Evolutionary conservation across 805 yeast genomes (phyloP).

Genomic region (Ogataea nakhonphanomensis): DNA sequence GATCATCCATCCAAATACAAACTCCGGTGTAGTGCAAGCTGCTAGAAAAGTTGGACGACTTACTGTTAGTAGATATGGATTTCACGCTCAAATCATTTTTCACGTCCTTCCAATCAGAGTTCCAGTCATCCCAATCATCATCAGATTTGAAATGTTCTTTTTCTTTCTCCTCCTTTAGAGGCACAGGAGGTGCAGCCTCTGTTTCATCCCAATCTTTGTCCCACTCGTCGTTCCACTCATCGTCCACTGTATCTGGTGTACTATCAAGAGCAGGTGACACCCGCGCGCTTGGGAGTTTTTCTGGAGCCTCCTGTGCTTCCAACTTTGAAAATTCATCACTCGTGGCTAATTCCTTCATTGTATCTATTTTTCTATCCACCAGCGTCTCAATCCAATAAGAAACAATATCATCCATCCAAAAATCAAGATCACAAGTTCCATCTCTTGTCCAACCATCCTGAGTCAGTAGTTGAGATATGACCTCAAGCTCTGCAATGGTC

Average conservation of each 20-base stretch:
- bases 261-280: not conserved
- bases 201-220: slow-evolving; percentile 17
- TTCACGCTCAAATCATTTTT: slow-evolving; percentile 18
- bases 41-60: slow-evolving; percentile 11
- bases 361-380: slow-evolving; percentile 25
- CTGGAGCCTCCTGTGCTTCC: slow-evolving; percentile 5
- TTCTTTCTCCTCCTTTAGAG: not conserved
- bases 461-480: slow-evolving; percentile 23
- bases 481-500: slow-evolving; percentile 13
- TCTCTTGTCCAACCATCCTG: slow-evolving; percentile 30
- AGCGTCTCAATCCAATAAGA: slow-evolving; percentile 29
- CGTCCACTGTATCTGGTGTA: slow-evolving; percentile 6
- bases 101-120: slow-evolving; percentile 28
- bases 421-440: slow-evolving; percentile 31
- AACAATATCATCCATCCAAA: slow-evolving; percentile 32
- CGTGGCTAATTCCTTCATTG: slow-evolving; percentile 22
- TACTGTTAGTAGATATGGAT: slow-evolving; percentile 20
- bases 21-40: slow-evolving; percentile 17
- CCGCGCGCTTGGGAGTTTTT: not conserved
- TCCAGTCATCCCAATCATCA: slow-evolving; percentile 30
- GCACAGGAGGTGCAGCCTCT: not conserved
- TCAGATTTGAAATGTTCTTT: slow-evolving; percentile 4
- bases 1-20: slow-evolving; percentile 13
- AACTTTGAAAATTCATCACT: slow-evolving; percentile 9
- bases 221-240: slow-evolving; percentile 28